Base-by-base conservation (phyloP, 2,329 filamentous ascomycete species). In the Aureobasidium sp. region DNA sequence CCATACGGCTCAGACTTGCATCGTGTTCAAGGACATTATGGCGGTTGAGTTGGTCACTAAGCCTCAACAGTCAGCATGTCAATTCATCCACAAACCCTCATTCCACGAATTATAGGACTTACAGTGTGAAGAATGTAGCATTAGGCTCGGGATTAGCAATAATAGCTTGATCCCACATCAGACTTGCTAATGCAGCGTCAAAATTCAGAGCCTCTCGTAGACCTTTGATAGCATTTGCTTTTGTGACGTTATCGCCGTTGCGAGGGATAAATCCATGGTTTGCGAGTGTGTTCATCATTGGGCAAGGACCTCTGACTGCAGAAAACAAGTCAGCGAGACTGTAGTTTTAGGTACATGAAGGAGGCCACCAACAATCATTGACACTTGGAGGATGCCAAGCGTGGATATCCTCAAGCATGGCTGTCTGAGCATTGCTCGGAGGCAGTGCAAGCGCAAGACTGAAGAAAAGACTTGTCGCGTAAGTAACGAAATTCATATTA, bases 261-360 rank as follows among this genome's bases (percentile, higher is more conserved):
- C 64, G 65, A 10, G 64, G 62, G 37, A 71, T 63, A 62, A 65
- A 70, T 44, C 66, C 66, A 61, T 69, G 68, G 58, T 69, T 69
- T 29, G 68, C 68, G 15, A 66, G 64, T 8, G 67, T 66, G 50
- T 69, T 68, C 47, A 69, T 59, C 39, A 64, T 67, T 10, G 58
- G 58, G 36, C 58, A 61, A n/a, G 58, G 44, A 8, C 58, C 58
- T 26, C 68, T 66, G 32, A 75, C 62, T 64, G 20, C 29, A 27
- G 17, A n/a, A 17, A 10, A 17, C 29, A 8, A 8, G 8, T 48
- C 17, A 50, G 23, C 32, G 32, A 34, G 32, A 34, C 3, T 34
- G 2, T 34, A 10, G 20, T 20, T 20, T 10, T 34, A 10, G 26
- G 2, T 6, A 3, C 10, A 32, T 3, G 26, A 20, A 6, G 23